Evolutionary conservation across 495 filamentous ascomycete species (phyloP).

Genomic region (Daldinia loculata): DNA sequence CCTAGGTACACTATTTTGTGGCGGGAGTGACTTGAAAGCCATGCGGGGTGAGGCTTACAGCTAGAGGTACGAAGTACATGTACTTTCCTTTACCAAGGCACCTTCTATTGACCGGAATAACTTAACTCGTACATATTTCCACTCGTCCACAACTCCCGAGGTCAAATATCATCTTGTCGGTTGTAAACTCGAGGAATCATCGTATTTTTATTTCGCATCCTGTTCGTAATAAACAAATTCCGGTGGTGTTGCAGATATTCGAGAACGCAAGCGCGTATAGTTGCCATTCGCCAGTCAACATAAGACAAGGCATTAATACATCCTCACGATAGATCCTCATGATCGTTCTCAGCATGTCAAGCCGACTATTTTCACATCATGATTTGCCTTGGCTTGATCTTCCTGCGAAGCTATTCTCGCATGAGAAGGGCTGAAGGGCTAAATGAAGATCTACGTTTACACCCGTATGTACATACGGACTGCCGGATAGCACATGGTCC

Average conservation of each 20-base stretch:
- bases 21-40: slow-evolving; percentile 1
- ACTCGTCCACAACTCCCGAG: slow-evolving; percentile 11
- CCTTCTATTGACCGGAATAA: not conserved
- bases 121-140: not conserved
- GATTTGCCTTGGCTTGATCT: not conserved
- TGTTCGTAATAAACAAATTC: not conserved
- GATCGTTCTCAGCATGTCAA: not conserved
- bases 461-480: no score
- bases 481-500: not conserved
- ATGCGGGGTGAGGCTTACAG: slow-evolving; percentile 3
- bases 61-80: no score
- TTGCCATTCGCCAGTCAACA: not conserved
- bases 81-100: not conserved
- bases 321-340: not conserved
- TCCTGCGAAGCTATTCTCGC: not conserved
- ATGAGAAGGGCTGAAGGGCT: not conserved
- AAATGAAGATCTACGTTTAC: slow-evolving; percentile 2
- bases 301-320: not conserved
- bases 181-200: not conserved
- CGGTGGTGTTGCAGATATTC: not conserved
- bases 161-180: not conserved
- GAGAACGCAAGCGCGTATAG: not conserved
- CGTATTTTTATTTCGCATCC: not conserved
- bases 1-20: slow-evolving; percentile 2
- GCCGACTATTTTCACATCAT: not conserved